Evolutionary conservation across 2,329 filamentous ascomycete genomes (phyloP).

Genomic region (Graphiopsis chlorocephala): DNA sequence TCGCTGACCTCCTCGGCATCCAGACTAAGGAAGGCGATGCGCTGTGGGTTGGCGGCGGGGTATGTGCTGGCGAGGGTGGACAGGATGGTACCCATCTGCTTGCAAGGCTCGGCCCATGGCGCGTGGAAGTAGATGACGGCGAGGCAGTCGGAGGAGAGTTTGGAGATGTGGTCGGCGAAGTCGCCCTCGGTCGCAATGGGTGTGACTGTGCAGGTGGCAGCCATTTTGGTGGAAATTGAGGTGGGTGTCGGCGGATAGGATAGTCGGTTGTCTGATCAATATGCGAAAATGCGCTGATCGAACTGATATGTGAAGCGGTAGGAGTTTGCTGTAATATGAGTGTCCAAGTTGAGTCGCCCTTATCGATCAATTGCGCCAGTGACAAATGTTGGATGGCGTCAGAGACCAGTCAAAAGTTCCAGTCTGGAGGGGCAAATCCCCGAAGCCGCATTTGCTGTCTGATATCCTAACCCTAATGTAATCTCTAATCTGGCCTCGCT

Average conservation of each 20-base stretch:
- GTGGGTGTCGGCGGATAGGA: not conserved
- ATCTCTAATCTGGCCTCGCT: not conserved
- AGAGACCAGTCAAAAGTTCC: conserved; percentile 1
- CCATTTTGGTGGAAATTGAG: not conserved
- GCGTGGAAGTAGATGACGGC: conserved; percentile 92
- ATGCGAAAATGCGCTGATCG: not conserved
- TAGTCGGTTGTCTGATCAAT: not conserved
- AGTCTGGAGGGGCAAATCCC: not conserved
- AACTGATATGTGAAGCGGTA: not conserved
- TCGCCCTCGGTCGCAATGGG: conserved; percentile 72
- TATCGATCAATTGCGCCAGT: not conserved
- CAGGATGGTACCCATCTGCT: conserved; percentile 87
- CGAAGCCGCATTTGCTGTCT: not conserved
- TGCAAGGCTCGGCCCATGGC: conserved; percentile 93
- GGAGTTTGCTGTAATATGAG: not conserved
- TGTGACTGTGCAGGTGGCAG: conserved; percentile 54
- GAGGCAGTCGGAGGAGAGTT: conserved; percentile 67
- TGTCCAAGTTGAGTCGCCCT: not conserved
- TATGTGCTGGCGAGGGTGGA: conserved; percentile 83
- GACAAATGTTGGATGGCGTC: not conserved
- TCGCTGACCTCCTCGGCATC: conserved; percentile 94
- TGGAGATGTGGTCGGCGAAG: conserved; percentile 67
- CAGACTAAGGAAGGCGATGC: conserved; percentile 81
- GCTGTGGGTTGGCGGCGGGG: conserved; percentile 61
- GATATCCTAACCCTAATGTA: not conserved